Conservation (phyloP, 495 filamentous ascomycete genomes). For the Aspergillus diversus region DNA sequence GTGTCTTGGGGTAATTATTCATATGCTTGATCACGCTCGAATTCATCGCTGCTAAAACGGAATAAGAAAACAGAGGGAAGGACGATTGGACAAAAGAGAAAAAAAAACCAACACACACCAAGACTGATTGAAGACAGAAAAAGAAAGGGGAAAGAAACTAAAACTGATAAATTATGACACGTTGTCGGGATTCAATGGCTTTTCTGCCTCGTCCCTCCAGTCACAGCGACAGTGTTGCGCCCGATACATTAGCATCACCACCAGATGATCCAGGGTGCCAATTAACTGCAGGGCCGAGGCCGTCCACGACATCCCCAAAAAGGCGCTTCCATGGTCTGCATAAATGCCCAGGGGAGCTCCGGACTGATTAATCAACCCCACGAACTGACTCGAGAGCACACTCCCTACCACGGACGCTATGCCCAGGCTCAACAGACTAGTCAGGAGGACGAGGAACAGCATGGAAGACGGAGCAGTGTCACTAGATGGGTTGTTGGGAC, state of each 20-base stretch:
- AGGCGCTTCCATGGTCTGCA: conserved; percentile 9
- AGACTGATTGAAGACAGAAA: no score
- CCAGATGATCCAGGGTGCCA: conserved; percentile 8
- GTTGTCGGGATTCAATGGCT: background rate
- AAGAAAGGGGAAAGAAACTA: no score
- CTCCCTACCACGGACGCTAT: conserved; percentile 21
- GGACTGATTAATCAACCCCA: conserved; percentile 14
- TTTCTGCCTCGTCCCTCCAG: conserved; percentile 9
- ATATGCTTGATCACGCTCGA: no score
- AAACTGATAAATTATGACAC: no score
- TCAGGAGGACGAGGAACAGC: conserved; percentile 2
- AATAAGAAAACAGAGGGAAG: no score
- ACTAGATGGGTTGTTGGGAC: background rate
- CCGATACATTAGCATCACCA: conserved; percentile 14
- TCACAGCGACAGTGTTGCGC: conserved; percentile 11
- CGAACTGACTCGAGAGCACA: conserved; percentile 21
- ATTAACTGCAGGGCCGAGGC: conserved; percentile 18
- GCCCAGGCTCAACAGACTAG: conserved; percentile 15
- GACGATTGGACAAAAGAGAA: no score
- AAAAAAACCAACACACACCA: no score
- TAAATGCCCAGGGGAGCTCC: conserved; percentile 17
- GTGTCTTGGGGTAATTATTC: no score
- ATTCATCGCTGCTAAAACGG: no score
- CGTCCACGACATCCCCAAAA: conserved; percentile 26
- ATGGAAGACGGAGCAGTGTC: background rate